Percentiles rank a stretch among this genome's conserved stretches.
Conservation (phyloP, 106 monocot genomes). For the Allium fistulosum region DNA sequence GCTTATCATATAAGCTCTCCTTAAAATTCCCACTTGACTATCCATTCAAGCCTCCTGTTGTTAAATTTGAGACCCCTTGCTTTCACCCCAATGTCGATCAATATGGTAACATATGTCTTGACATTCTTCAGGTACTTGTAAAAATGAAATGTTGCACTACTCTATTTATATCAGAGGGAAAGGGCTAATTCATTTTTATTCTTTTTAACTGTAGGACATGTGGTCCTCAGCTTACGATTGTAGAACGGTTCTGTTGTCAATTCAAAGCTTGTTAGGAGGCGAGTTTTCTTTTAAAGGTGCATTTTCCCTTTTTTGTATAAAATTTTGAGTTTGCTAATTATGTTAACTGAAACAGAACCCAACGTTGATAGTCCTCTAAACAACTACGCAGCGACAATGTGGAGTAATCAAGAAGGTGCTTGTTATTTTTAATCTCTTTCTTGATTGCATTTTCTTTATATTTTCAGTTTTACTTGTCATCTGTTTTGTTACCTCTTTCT, state of each 20-base stretch:
- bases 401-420: slow-evolving; percentile 73
- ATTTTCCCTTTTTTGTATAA: background rate
- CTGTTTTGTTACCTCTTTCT: background rate
- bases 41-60: slow-evolving; percentile 71
- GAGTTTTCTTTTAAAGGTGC: slow-evolving; percentile 8
- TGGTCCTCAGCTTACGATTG: slow-evolving; percentile 87
- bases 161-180: background rate
- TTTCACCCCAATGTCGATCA: slow-evolving; percentile 83
- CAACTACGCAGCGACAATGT: slow-evolving; percentile 57
- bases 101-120: slow-evolving; percentile 70
- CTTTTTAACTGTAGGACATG: slow-evolving; percentile 43
- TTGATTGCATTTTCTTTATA: background rate
- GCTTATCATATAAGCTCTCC: slow-evolving; percentile 69
- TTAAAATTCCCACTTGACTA: slow-evolving; percentile 65
- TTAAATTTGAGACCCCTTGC: slow-evolving; percentile 78
- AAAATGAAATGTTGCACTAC: background rate
- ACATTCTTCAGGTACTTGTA: slow-evolving; percentile 61
- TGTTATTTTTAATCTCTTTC: background rate
- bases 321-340: background rate
- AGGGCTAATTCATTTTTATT: background rate
- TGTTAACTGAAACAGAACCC: slow-evolving; percentile 38
- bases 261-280: slow-evolving; percentile 85
- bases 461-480: background rate
- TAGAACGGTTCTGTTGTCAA: slow-evolving; percentile 58
- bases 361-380: slow-evolving; percentile 77